phyloP scores from a whole-genome alignment of 768 basidiomycete species.

The Mycena floridula region DNA sequence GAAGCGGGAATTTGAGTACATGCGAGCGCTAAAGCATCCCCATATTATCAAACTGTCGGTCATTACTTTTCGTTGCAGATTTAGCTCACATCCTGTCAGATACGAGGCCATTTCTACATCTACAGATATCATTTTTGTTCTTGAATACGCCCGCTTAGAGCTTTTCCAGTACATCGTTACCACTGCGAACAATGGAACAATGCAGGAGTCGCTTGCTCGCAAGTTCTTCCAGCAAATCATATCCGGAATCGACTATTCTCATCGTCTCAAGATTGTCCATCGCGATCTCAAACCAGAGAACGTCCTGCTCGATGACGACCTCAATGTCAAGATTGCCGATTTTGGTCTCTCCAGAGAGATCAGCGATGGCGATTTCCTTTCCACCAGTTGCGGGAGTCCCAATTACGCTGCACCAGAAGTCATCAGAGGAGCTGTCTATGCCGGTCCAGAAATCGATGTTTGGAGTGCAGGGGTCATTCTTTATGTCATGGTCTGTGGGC shows the following conservation, averaged over 20 bases:
- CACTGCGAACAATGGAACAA: constrained; percentile 58
- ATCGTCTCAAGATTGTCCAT: constrained; percentile 95
- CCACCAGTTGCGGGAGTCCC: constrained; percentile 96
- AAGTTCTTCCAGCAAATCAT: constrained; percentile 99
- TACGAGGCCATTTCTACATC: constrained; percentile 91
- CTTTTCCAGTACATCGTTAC: constrained; percentile 97
- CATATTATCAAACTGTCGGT: constrained; percentile 90
- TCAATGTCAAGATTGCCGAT: constrained; percentile 98
- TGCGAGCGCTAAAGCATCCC: constrained; percentile 88
- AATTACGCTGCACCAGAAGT: constrained; percentile 99
- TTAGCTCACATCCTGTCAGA: not conserved
- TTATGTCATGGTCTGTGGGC: constrained; percentile 94
- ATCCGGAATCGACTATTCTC: constrained; percentile 94
- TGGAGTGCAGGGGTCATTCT: constrained; percentile 99
- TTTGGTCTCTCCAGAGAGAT: constrained; percentile 96
- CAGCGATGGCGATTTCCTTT: constrained; percentile 93
- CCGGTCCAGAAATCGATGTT: constrained; percentile 97
- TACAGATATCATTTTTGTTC: constrained; percentile 95
- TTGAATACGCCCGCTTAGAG: constrained; percentile 94
- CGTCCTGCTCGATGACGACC: constrained; percentile 75
- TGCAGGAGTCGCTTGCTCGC: constrained; percentile 82
- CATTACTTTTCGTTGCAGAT: not conserved
- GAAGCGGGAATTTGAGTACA: constrained; percentile 93
- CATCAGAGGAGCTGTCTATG: constrained; percentile 90
- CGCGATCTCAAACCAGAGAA: constrained; percentile 98